Base-by-base conservation (phyloP, 2,329 filamentous ascomycete species). In the Alternaria brassicae region DNA sequence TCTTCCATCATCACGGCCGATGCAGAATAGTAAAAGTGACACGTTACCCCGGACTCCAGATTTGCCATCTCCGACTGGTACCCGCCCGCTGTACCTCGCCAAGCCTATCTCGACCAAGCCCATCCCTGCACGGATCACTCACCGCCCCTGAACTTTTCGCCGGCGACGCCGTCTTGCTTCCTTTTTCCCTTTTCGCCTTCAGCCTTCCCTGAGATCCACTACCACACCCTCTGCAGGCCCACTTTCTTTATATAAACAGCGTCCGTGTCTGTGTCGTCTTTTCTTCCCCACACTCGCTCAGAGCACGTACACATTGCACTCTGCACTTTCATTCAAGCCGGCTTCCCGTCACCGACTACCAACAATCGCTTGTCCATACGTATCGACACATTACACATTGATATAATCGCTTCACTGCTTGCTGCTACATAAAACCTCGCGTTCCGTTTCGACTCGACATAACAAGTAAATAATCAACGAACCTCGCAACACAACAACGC, bases 181-280 rank as follows among this genome's bases (percentile, higher is more conserved):
- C 37, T 56, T 56, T 56, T 37, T 34, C 45, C 44, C 44, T 49
- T 58, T 58, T 58, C 44, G 27, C 27, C 40, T 36, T 58, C 47
- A 40, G 25, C 41, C 45, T 41, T 50, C 47, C n/a, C 27, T 34
- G 15, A 15, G 56, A 56, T 56, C 56, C 61, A 56, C 52, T 30
- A 15, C 42, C 39, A 50, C 40, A 41, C 42, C 15, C 36, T 47
- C 39, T 41, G 39, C 41, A 28, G 51, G 45, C 44, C 60, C 54
- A 61, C 62, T 62, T 50, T 61, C 58, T 56, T 50, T 49, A 58
- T 63, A 67, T 67, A 67, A 59, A 54, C 44, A 19, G 44, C 34
- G 32, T 42, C 52, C 34, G 57, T 61, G 48, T 47, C 47, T 23
- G 21, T 36, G 30, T 48, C 30, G 47, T 28, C 28, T 41, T 41